phyloP scores from a whole-genome alignment of 805 yeast species.

The Lachancea sp. region DNA sequence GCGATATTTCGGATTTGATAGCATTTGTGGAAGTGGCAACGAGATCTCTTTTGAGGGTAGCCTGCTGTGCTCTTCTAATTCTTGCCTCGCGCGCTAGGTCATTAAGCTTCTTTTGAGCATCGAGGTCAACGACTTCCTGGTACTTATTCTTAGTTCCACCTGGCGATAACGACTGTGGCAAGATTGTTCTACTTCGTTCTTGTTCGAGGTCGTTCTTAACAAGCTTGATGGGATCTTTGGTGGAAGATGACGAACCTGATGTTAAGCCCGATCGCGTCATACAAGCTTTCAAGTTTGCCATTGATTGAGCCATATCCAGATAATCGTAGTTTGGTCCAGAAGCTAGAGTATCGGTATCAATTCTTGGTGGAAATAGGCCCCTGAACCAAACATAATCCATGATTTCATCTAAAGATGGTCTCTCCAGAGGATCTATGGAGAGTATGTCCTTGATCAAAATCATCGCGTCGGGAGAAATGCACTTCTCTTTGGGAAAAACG shows the following conservation, averaged over 20 bases:
- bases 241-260: slow-evolving; percentile 19
- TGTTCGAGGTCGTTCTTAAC: slow-evolving; percentile 63
- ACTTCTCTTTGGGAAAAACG: slow-evolving; percentile 64
- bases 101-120: slow-evolving; percentile 30
- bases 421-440: slow-evolving; percentile 65
- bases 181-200: slow-evolving; percentile 57
- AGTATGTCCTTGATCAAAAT: slow-evolving; percentile 66
- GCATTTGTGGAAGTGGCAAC: slow-evolving; percentile 33
- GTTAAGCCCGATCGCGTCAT: slow-evolving; percentile 60
- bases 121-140: slow-evolving; percentile 53
- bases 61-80: slow-evolving; percentile 31
- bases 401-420: slow-evolving; percentile 78
- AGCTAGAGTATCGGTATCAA: slow-evolving; percentile 38
- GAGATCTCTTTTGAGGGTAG: slow-evolving; percentile 25
- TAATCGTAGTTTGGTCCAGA: slow-evolving; percentile 58
- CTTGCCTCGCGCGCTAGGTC: slow-evolving; percentile 33
- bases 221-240: slow-evolving; percentile 62
- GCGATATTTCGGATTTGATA: slow-evolving; percentile 34
- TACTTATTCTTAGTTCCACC: slow-evolving; percentile 85
- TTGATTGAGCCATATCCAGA: slow-evolving; percentile 55
- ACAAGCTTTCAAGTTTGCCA: slow-evolving; percentile 58
- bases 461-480: slow-evolving; percentile 65
- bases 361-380: slow-evolving; percentile 78
- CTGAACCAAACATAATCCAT: slow-evolving; percentile 81
- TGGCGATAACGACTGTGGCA: slow-evolving; percentile 89